Evolutionary conservation across 1,139 yeast species (phyloP), one percentile per base, ranked within the genome.

Genomic region (Yamadazyma blattariae): DNA sequence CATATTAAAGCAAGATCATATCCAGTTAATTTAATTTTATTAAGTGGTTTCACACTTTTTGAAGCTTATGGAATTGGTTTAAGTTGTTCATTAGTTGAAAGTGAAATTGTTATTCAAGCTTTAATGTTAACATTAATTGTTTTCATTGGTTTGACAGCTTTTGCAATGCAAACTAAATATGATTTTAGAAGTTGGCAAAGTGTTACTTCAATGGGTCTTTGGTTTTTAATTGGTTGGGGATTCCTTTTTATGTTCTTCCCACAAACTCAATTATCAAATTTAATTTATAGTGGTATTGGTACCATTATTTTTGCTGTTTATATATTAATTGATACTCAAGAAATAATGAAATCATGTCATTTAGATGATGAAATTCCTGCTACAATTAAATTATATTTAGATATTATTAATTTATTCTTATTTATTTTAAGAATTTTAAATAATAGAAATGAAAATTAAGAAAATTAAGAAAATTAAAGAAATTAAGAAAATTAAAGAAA

Each of bases 331-430:
- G 96, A 88, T 57, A 88, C 96, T 19, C 96, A 88, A 60, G 61
- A 78, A 45, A 76, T 92, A 35, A 74, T 88, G 77, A 83, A 86
- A 52, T 82, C 81, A 39, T 83, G 76, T 49, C 85, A 84, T 52
- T 82, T 94, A 41, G 96, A 86, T 46, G 96, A 89, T 50, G 95
- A 87, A 49, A 74, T 90, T 14, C 78, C 84, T 20, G 88, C 95
- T 34, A 78, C 94, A 13, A 79, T 88, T 53, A 66, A 77, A 44
- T 71, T 88, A 41, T 88, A 88, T 57, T 71, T 88, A 67, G 96
- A 88, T 55, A 73, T 88, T 32, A 67, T 88, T 59, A 88, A 88
- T 61, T 71, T 88, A 61, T 88, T 88, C 65, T 59, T 88, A 47
- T 80, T 78, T 58, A 81, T 88, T 44, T 71, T 88, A 56, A 70